phyloP scores from a whole-genome alignment of 2,329 filamentous ascomycete genomes.

The Penicillium expansum region DNA sequence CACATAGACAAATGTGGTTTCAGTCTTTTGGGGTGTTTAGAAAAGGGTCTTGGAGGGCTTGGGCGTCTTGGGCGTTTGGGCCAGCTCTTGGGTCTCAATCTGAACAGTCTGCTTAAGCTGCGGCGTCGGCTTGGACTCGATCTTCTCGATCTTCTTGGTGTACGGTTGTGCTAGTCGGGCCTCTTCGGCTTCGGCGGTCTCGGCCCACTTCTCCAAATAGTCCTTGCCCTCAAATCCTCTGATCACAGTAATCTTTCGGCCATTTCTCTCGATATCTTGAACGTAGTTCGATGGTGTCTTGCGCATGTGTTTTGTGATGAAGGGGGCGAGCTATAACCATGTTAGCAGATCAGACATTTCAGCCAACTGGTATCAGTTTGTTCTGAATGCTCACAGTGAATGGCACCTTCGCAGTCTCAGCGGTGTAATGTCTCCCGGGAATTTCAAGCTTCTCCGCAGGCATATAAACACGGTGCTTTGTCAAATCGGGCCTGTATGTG shows the following conservation, averaged over 20 bases:
- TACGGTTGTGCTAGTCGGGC: slow-evolving; percentile 1
- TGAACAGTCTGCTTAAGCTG: background rate
- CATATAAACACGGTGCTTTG: slow-evolving; percentile 86
- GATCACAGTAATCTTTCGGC: slow-evolving; percentile 24
- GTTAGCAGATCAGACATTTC: slow-evolving; percentile 8
- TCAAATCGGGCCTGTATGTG: slow-evolving; percentile 73
- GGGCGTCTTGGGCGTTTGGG: background rate
- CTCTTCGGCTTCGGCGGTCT: slow-evolving; percentile 36
- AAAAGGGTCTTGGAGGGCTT: background rate
- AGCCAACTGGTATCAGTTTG: background rate
- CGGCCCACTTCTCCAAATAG: slow-evolving; percentile 41
- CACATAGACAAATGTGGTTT: background rate
- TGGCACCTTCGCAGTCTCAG: slow-evolving; percentile 1
- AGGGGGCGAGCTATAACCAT: slow-evolving; percentile 43
- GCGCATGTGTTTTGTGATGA: slow-evolving; percentile 44
- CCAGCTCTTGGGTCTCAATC: background rate
- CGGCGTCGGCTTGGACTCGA: background rate
- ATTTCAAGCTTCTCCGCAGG: slow-evolving; percentile 4
- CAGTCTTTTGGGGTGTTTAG: background rate
- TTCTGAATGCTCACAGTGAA: slow-evolving; percentile 15
- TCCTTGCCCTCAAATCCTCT: slow-evolving; percentile 36
- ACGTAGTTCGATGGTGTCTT: slow-evolving; percentile 22
- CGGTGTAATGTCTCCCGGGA: background rate
- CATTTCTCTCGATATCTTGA: slow-evolving; percentile 32
- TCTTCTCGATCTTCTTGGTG: background rate